phyloP scores from a whole-genome alignment of 2,329 filamentous ascomycete genomes.

The Seiridium unicorne region DNA sequence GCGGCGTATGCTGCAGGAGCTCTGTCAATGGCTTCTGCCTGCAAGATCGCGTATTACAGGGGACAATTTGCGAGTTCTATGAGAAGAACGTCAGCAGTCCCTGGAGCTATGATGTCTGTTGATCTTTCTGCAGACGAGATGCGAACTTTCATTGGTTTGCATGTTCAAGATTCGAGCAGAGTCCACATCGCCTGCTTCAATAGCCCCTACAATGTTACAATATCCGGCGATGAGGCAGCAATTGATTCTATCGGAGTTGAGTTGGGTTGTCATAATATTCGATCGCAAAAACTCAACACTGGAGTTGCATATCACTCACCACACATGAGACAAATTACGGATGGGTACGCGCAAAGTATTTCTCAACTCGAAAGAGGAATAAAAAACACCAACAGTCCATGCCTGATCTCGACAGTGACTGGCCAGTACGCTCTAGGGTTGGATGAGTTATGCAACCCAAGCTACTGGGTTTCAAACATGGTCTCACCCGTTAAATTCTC shows the following conservation, averaged over 20 bases:
- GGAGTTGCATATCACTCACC: slow-evolving; percentile 31
- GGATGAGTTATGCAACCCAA: neutral
- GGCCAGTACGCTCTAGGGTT: neutral
- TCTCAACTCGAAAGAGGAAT: neutral
- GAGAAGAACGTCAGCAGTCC: too few relatives aligned
- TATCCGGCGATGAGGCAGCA: slow-evolving; percentile 25
- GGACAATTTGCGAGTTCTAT: slow-evolving; percentile 11
- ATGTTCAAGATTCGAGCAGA: neutral
- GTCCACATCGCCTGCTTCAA: slow-evolving; percentile 28
- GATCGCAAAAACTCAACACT: slow-evolving; percentile 24
- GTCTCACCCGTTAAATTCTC: neutral
- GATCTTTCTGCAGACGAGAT: slow-evolving; percentile 8
- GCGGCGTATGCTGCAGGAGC: slow-evolving; percentile 24
- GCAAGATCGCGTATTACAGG: slow-evolving; percentile 13
- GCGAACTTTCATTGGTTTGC: neutral
- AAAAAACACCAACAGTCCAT: neutral
- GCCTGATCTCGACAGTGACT: neutral
- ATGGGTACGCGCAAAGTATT: slow-evolving; percentile 9
- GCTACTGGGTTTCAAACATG: neutral
- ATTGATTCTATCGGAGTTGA: slow-evolving; percentile 16
- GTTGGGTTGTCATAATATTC: slow-evolving; percentile 17
- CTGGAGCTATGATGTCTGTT: slow-evolving; percentile 29
- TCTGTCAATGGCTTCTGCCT: slow-evolving; percentile 13
- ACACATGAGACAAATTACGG: slow-evolving; percentile 22
- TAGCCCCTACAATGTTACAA: slow-evolving; percentile 26